Base-by-base conservation (phyloP, 768 basidiomycete species). In the Suillus bovinus region DNA sequence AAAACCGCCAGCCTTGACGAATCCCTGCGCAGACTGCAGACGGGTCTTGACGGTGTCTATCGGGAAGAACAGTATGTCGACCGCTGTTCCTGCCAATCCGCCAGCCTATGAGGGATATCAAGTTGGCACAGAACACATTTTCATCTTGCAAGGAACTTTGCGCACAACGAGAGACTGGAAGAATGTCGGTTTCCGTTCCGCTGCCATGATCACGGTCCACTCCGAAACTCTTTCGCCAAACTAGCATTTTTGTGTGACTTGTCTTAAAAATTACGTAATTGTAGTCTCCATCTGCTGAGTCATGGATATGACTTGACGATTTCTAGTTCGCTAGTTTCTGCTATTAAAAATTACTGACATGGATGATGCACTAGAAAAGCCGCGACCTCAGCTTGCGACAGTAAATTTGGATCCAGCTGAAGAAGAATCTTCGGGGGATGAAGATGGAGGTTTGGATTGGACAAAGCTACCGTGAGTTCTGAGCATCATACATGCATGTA, bases 1-100 rank as follows among this genome's bases (percentile, higher is more conserved):
- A 74, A 98, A 92, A 0, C 95, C 97, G 17, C 96, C 96, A 2
- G 94, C 88, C 33, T 80, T 78, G 50, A 85, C 72, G 74, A 99
- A 98, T 20, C 96, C 97, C 69, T 92, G 88, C 3, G 86, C 73
- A 7, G 94, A 90, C 70, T 99, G 96, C 38, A 97, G 82, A 54
- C 96, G 89, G 42, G 97, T 99, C 78, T 99, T 99, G 72, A 99
- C 77, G 1, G 96, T 97, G 78, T 99, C 96, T 61, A 99, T 87
- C 2, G 96, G 96, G 74, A 94, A 99, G 79, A 99, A 96, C 24
- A 97, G 83, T 50, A 98, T 83, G 77, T 99, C 96, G 20, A 98
- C 96, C 2, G 94, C 83, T 9, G 93, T 90, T 31, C 96, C 96
- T 36, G 97, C 94, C n/a, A 89, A 74, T 24, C 91, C 96, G 29